Conservation (phyloP, 768 basidiomycete genomes). For the Megacollybia marginata region DNA sequence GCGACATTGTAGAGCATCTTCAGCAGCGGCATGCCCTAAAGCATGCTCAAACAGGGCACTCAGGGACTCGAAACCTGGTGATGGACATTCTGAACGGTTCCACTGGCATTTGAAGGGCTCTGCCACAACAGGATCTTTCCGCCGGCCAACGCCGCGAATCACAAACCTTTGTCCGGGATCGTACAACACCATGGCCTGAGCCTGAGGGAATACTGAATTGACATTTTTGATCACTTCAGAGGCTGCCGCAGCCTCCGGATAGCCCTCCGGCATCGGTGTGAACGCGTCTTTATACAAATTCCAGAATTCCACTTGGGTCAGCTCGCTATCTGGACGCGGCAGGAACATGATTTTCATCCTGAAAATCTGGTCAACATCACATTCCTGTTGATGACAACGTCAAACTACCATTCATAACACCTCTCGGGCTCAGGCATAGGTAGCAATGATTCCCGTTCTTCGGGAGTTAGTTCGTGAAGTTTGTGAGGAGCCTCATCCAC, state of each 20-base stretch:
- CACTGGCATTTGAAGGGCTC: conserved; percentile 75
- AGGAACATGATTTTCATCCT: conserved; percentile 95
- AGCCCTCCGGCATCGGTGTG: conserved; percentile 44
- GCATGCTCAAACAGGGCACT: conserved; percentile 73
- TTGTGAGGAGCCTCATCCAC: conserved; percentile 38
- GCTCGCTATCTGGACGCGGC: conserved; percentile 64
- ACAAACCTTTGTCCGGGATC: conserved; percentile 74
- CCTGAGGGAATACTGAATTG: conserved; percentile 75
- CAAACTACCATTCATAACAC: conserved; percentile 71
- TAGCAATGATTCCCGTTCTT: conserved; percentile 58
- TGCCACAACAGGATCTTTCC: conserved; percentile 46
- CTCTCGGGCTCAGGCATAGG: conserved; percentile 65
- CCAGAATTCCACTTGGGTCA: conserved; percentile 96
- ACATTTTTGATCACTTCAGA: conserved; percentile 95
- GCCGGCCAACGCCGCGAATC: conserved; percentile 76
- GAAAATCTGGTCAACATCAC: conserved; percentile 3
- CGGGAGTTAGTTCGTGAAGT: conserved; percentile 62
- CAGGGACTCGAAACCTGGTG: conserved; percentile 38
- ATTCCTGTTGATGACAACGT: background rate
- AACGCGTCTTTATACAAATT: conserved; percentile 86
- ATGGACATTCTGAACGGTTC: conserved; percentile 53
- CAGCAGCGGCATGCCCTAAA: conserved; percentile 43
- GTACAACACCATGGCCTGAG: conserved; percentile 79
- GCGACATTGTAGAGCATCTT: conserved; percentile 35
- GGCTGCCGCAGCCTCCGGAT: conserved; percentile 61